Base-by-base conservation (phyloP, 306 rosid species). In the Abrus pulchellus region DNA sequence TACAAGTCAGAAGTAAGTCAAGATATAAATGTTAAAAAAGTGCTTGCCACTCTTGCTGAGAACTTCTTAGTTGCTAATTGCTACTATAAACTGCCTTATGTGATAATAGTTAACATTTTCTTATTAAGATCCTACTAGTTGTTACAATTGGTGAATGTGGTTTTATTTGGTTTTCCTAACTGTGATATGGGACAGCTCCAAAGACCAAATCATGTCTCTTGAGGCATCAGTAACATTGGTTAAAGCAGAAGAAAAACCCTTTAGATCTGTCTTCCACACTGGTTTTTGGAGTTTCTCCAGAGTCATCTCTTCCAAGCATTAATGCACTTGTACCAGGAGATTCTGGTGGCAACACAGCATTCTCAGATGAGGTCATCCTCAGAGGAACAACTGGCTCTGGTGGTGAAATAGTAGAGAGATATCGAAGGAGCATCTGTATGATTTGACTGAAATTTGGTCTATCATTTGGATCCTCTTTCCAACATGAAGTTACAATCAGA, bases 291-390 rank as follows among this genome's bases (percentile, higher is more conserved):
- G 86, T 87, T 72, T 81, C 93, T 65, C 83, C 86, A 0, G 87
- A 78, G 81, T 86, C 93, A 44, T 86, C 78, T 84, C 90, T 89
- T 43, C 75, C 29, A 13, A 83, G 79, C 97, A 94, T 94, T 77
- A 94, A 75, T 33, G 94, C 92, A 83, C 97, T 92, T 53, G 98
- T 94, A 12, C 98, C 97, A 0, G 98, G 98, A 30, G 98, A 94
- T 66, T 91, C 98, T 0, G 98, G 98, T 13, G 98, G 92, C 68
- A 94, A 74, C 27, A 94, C 92, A 20, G 87, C 83, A 55, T 94
- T 94, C 73, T 90, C 94, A 0, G 98, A 89, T 7, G 83, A 79
- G 72, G 57, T 76, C 20, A 90, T 90, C 54, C 86, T 88, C 40
- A 68, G 76, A 4, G 90, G 91, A 82, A 84, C 56, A 10, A 88